A percentile compares a stretch with the other conserved stretches of the same genome.
Conservation (phyloP, 2,329 filamentous ascomycete genomes). For the Didymella pinodella region DNA sequence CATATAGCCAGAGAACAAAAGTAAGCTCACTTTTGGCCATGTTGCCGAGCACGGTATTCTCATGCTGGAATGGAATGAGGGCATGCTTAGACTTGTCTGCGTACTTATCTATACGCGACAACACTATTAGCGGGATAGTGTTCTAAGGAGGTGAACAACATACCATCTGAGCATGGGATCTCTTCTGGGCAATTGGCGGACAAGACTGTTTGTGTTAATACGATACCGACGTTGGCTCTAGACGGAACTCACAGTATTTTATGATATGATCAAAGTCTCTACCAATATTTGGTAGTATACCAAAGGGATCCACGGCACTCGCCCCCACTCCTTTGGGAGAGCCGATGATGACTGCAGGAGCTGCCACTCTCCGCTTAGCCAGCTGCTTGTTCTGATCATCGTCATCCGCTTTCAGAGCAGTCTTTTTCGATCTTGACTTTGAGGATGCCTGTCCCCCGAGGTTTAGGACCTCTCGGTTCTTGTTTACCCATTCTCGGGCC, state of each 20-base stretch:
- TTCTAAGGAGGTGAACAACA: background rate
- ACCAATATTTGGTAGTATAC: conserved; percentile 29
- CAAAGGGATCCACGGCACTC: conserved; percentile 30
- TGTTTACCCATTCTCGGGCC: conserved; percentile 38
- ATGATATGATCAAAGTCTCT: conserved; percentile 37
- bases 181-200: conserved; percentile 31
- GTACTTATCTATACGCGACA: conserved; percentile 26
- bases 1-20: conserved; percentile 33
- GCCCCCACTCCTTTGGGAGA: conserved; percentile 9
- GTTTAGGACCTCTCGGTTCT: conserved; percentile 26
- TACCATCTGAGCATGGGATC: conserved; percentile 25
- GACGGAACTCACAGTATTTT: conserved; percentile 30
- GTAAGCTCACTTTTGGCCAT: conserved; percentile 31
- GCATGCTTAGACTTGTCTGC: conserved; percentile 23
- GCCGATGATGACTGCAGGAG: background rate
- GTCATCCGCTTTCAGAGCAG: conserved; percentile 2
- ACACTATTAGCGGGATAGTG: background rate
- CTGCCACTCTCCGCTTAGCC: background rate
- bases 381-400: conserved; percentile 9
- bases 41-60: conserved; percentile 33
- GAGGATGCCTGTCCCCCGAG: conserved; percentile 1
- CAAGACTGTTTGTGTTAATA: conserved; percentile 22
- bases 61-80: conserved; percentile 18
- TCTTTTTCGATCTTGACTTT: conserved; percentile 11
- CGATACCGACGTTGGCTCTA: background rate